These are phyloP conservation scores for Trichophyton verrucosum DNA, from an alignment of 2,329 filamentous ascomycete species.

Conservation along the genomic window DNA sequence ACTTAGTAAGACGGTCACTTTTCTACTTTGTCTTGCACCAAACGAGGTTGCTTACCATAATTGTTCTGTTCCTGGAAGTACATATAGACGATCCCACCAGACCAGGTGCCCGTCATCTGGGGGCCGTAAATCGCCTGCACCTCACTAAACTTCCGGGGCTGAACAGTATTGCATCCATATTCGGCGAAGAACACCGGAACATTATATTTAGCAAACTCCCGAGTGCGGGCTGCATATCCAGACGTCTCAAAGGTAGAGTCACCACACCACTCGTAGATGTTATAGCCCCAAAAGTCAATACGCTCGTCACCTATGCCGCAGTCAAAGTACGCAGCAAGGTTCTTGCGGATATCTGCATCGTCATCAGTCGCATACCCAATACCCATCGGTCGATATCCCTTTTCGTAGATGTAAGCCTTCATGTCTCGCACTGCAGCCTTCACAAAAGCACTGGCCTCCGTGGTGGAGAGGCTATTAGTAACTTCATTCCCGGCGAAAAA, in stretches of 20 bases:
- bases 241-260: conserved; percentile 63
- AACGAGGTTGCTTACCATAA: conserved; percentile 49
- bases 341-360: conserved; percentile 65
- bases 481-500: conserved; percentile 99
- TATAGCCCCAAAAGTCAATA: conserved; percentile 99
- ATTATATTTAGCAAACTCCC: conserved; percentile 79
- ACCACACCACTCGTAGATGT: conserved; percentile 99
- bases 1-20: conserved; percentile 9
- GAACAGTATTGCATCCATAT: conserved; percentile 79
- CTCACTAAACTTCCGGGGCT: conserved; percentile 70
- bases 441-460: conserved; percentile 79
- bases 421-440: conserved; percentile 95
- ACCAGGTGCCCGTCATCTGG: conserved; percentile 78
- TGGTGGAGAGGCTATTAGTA: conserved; percentile 79
- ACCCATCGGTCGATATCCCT: conserved; percentile 64
- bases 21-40: not conserved
- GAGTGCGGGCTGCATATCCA: conserved; percentile 67
- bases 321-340: conserved; percentile 89
- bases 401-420: conserved; percentile 80
- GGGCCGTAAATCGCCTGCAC: conserved; percentile 66
- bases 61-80: conserved; percentile 88
- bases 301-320: conserved; percentile 49
- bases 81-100: conserved; percentile 97
- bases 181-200: conserved; percentile 97
- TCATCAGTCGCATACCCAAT: conserved; percentile 96